Percentiles rank a stretch among this genome's conserved stretches.
These are phyloP conservation scores for Biscutella auriculata DNA, from an alignment of 441 rosid species.

Conservation along the genomic window DNA sequence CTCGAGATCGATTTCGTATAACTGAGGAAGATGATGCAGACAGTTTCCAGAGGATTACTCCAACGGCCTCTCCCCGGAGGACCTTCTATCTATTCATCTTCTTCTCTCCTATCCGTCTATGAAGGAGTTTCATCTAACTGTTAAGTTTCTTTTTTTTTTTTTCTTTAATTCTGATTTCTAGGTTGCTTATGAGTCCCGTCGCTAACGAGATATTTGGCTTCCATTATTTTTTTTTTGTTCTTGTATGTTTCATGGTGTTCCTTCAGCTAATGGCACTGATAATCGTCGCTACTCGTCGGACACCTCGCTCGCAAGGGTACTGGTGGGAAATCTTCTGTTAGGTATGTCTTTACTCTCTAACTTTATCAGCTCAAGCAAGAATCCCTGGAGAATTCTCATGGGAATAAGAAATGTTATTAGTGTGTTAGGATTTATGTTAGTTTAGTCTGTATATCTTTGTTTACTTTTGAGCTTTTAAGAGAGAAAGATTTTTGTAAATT, in stretches of 20 bases:
- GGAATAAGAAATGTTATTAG: background rate
- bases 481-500: background rate
- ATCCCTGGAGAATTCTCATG: too few relatives aligned
- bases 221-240: background rate
- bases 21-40: slow-evolving; percentile 51
- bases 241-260: background rate
- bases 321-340: slow-evolving; percentile 97
- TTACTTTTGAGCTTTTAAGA: background rate
- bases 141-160: slow-evolving; percentile 25
- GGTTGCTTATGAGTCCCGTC: slow-evolving; percentile 7
- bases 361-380: too few relatives aligned
- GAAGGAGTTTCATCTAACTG: slow-evolving; percentile 49
- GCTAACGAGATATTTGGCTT: background rate
- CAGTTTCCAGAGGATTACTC: slow-evolving; percentile 52
- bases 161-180: slow-evolving; percentile 2
- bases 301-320: slow-evolving; percentile 96
- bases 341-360: slow-evolving; percentile 30
- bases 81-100: slow-evolving; percentile 25
- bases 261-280: slow-evolving; percentile 49
- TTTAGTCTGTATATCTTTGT: background rate
- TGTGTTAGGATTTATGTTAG: background rate
- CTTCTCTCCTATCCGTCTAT: slow-evolving; percentile 37
- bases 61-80: slow-evolving; percentile 36
- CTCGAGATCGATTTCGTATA: slow-evolving; percentile 5
- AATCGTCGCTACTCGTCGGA: slow-evolving; percentile 58